phyloP scores from a whole-genome alignment of 23 red algal genomes.

The Gracilaria vermiculophylla region DNA sequence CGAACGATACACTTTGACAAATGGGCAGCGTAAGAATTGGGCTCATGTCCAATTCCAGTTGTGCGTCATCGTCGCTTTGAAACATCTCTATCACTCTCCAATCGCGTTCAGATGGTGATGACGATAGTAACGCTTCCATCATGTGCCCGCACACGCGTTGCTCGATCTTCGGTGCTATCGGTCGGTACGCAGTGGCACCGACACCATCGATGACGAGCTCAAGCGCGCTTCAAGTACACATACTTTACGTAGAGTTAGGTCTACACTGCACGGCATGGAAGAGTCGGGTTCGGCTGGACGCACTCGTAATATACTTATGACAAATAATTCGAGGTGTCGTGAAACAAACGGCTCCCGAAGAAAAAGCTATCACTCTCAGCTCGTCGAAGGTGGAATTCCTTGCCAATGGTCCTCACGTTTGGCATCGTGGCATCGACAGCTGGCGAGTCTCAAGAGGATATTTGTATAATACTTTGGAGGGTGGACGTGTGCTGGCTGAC shows the following conservation, averaged over 20 bases:
- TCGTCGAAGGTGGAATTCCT: background rate
- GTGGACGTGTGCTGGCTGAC: background rate
- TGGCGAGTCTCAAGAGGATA: background rate
- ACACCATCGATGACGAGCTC: no score
- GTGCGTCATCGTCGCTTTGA: background rate
- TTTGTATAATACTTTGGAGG: background rate
- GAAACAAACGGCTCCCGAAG: background rate
- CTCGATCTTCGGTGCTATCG: background rate
- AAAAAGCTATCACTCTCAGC: background rate
- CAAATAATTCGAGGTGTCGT: background rate
- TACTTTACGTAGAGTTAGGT: background rate
- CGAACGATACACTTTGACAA: no score
- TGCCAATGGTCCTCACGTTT: background rate
- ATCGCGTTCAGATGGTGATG: background rate
- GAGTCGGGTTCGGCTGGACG: background rate
- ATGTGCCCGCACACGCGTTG: no score
- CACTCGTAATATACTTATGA: no score
- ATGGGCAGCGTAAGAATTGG: background rate
- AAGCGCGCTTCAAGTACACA: background rate
- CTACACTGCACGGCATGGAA: background rate
- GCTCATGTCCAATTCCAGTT: background rate
- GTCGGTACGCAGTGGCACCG: background rate
- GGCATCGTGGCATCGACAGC: background rate
- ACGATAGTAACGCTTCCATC: background rate
- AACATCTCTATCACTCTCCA: background rate